Evolutionary conservation across 306 rosid species (phyloP).

Genomic region (Crataegus laevigata): DNA sequence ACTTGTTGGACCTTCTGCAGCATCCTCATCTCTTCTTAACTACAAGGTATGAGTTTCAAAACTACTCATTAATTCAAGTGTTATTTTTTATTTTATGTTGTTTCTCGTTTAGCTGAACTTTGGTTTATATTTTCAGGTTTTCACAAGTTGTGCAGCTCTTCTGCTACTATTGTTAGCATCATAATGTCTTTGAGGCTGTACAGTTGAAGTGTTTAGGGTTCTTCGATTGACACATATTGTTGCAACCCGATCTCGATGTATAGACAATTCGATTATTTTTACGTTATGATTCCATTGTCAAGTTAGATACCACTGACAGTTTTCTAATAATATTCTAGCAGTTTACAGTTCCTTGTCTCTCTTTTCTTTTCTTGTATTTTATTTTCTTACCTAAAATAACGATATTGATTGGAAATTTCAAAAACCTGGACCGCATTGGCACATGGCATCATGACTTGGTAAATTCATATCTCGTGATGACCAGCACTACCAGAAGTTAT

Average conservation of each 20-base stretch:
- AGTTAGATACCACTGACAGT: conserved; percentile 4
- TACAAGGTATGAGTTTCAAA: conserved; percentile 48
- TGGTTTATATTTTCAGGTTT: conserved; percentile 31
- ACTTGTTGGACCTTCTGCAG: conserved; percentile 55
- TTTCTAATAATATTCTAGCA: conserved; percentile 7
- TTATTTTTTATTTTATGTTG: not conserved
- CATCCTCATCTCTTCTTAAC: conserved; percentile 50
- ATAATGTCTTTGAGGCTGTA: not conserved
- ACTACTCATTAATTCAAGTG: not conserved
- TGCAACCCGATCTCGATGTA: conserved; percentile 1
- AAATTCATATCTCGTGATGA: too few relatives aligned
- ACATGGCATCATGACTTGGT: too few relatives aligned
- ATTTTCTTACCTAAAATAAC: too few relatives aligned
- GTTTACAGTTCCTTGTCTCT: not conserved
- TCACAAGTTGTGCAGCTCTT: conserved; percentile 37
- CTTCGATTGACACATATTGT: not conserved
- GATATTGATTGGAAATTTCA: too few relatives aligned
- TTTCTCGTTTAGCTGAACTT: not conserved
- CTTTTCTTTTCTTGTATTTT: not conserved
- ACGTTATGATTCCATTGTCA: not conserved
- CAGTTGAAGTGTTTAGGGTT: not conserved
- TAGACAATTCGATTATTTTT: conserved; percentile 5
- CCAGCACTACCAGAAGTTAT: too few relatives aligned
- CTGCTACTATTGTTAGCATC: conserved; percentile 36
- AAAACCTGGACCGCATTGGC: too few relatives aligned